Conservation (phyloP, 2,329 filamentous ascomycete genomes). For the Epichloe sylvatica region DNA sequence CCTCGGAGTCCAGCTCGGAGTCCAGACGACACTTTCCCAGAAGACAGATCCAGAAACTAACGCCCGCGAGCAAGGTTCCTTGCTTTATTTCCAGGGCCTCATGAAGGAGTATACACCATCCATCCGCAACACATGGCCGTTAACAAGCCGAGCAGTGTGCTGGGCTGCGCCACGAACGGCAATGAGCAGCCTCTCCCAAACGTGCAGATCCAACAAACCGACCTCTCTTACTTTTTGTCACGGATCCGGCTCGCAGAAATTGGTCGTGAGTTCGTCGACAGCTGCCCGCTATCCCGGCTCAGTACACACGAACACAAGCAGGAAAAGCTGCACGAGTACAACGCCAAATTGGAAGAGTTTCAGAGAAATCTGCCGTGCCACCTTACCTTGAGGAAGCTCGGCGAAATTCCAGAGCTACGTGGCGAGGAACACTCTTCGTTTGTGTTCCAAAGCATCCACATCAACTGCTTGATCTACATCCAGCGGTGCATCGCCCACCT, state of each 20-base stretch:
- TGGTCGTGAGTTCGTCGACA: background rate
- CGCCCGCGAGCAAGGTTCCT: background rate
- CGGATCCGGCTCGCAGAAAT: slow-evolving; percentile 3
- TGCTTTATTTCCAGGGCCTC: slow-evolving; percentile 2
- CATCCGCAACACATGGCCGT: slow-evolving; percentile 5
- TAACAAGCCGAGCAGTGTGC: slow-evolving; percentile 2
- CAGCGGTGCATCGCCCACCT: slow-evolving; percentile 2
- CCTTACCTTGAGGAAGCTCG: background rate
- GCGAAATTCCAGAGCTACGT: background rate
- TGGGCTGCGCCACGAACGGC: background rate
- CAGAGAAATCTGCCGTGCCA: slow-evolving; percentile 3
- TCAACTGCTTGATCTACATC: slow-evolving; percentile 4
- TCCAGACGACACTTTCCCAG: background rate
- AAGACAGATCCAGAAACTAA: background rate
- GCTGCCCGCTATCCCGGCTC: background rate
- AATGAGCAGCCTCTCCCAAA: background rate
- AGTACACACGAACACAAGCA: background rate
- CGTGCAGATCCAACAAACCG: background rate
- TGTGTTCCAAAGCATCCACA: slow-evolving; percentile 1
- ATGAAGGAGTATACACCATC: slow-evolving; percentile 4
- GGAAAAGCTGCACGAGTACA: slow-evolving; percentile 1
- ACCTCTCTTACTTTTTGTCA: background rate
- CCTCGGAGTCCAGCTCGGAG: no score
- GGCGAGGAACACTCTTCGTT: background rate
- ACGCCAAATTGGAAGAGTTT: background rate